Conservation (phyloP, 768 basidiomycete species). For the Auricularia auricula-judae region DNA sequence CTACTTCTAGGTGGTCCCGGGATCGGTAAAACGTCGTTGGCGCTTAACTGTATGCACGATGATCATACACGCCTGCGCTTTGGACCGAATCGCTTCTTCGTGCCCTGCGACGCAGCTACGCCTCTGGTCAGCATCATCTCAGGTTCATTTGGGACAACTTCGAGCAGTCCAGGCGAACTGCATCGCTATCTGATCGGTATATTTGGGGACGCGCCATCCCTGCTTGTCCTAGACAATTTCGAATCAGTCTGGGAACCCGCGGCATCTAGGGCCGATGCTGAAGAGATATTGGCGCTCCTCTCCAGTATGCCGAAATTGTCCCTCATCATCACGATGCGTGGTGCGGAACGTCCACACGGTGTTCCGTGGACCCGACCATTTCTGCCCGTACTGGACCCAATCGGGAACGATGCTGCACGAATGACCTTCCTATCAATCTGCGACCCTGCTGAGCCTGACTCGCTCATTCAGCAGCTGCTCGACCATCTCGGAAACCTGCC, state of each 20-base stretch:
- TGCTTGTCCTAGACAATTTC: constrained; percentile 30
- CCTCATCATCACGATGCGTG: constrained; percentile 26
- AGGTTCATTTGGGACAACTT: neutral
- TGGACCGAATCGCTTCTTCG: constrained; percentile 18
- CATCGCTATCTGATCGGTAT: neutral
- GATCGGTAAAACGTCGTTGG: constrained; percentile 29
- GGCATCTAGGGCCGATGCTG: constrained; percentile 13
- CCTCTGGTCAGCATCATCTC: neutral
- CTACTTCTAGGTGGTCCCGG: constrained; percentile 23
- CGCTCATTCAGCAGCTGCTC: constrained; percentile 15
- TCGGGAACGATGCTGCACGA: constrained; percentile 11
- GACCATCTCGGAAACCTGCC: constrained; percentile 20
- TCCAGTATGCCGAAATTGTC: constrained; percentile 17
- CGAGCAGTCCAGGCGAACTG: neutral
- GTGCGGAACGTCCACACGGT: neutral
- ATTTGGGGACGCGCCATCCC: constrained; percentile 12
- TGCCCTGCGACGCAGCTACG: constrained; percentile 18
- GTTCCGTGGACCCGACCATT: constrained; percentile 3
- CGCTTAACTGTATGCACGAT: constrained; percentile 21
- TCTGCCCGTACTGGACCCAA: neutral
- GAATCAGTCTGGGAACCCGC: constrained; percentile 27
- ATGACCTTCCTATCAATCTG: constrained; percentile 15
- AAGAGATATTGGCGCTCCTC: constrained; percentile 16
- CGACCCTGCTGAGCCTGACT: constrained; percentile 12
- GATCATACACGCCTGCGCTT: constrained; percentile 14